A percentile compares a stretch with the other conserved stretches of the same genome.
phyloP scores from a whole-genome alignment of 2,329 filamentous ascomycete genomes.

The Tolypocladium ophioglossoides region DNA sequence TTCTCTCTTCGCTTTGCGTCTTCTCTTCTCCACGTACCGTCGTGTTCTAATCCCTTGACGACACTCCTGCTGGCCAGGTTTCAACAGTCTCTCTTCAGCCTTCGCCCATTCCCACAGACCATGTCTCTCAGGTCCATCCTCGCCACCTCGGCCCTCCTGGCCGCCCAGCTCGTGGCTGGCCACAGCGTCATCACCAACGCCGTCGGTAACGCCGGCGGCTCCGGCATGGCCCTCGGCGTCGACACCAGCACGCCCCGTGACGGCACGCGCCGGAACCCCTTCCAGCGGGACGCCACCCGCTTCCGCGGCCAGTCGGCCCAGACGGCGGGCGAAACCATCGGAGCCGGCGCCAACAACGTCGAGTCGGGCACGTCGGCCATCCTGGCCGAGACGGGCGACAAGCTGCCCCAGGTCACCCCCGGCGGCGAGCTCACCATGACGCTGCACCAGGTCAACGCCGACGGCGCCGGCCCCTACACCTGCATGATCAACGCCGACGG shows the following conservation, averaged over 20 bases:
- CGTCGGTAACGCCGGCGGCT: conserved; percentile 45
- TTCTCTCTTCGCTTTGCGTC: neutral
- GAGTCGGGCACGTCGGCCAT: conserved; percentile 46
- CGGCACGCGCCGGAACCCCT: conserved; percentile 47
- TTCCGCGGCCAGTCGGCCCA: conserved; percentile 44
- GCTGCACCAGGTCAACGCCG: conserved; percentile 56
- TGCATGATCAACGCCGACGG: conserved; percentile 55
- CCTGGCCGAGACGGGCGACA: conserved; percentile 43
- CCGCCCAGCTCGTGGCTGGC: conserved; percentile 44
- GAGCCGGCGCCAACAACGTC: conserved; percentile 43
- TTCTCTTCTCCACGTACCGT: neutral
- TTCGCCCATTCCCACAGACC: conserved; percentile 1
- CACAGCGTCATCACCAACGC: conserved; percentile 51
- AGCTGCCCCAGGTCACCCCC: conserved; percentile 46
- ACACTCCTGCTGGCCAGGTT: conserved; percentile 3
- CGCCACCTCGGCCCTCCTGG: conserved; percentile 38
- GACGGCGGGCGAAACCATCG: conserved; percentile 48
- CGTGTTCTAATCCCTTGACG: neutral
- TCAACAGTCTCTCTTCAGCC: neutral
- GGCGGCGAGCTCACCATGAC: conserved; percentile 51
- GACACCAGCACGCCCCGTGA: conserved; percentile 48
- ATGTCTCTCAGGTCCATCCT: conserved; percentile 23
- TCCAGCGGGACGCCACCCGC: conserved; percentile 54
- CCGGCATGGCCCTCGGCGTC: conserved; percentile 40
- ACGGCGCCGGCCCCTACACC: conserved; percentile 54